Evolutionary conservation across 352 stramenopile genomes (phyloP), one percentile per base, ranked within the genome.

Genomic region (Phytophthora constricta): DNA sequence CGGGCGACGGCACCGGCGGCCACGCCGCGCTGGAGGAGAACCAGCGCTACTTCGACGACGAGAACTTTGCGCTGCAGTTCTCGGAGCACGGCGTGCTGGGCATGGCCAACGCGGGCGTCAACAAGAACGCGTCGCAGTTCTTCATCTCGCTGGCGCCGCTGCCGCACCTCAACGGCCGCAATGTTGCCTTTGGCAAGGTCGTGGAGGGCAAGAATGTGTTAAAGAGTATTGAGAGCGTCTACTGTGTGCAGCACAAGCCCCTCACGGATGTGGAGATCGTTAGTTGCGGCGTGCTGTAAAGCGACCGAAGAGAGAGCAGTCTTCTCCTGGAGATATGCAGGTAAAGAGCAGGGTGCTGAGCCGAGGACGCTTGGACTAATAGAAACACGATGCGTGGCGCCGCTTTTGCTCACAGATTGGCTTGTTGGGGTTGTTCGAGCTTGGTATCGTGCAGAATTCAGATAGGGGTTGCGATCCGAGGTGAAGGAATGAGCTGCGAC

Each of bases 91-190:
- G 87, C 47, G 87, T 96, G 37, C 62, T 96, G 51, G 87, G 87
- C 65, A 99, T 99, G 98, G 98, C 98, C 33, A 99, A 99, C 78
- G 87, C 89, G 31, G 97, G 98, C 28, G 80, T 89, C 51, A 96
- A 98, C 82, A 99, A 98, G 46, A 99, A 99, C 81, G 98, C 97
- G 5, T 98, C 89, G 68, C 98, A 99, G 84, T 99, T 99, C 79
- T 99, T 99, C 79, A 99, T 99, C 67, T 98, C 87, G 60, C 77
- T 95, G 42, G 73, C 86, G 70, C 79, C 86, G 59, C 70, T 92
- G 65, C 86, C 88, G 26, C 88, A 96, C 72, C 73, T 96, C 47
- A 94, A 96, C 70, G 88, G 88, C 62, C 86, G 87, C 70, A 93
- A 96, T 62, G 88, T 95, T 31, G 88, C 87, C 19, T 96, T 96